Conservation (phyloP, 2,329 filamentous ascomycete genomes). For the Neoscytalidium dimidiatum region DNA sequence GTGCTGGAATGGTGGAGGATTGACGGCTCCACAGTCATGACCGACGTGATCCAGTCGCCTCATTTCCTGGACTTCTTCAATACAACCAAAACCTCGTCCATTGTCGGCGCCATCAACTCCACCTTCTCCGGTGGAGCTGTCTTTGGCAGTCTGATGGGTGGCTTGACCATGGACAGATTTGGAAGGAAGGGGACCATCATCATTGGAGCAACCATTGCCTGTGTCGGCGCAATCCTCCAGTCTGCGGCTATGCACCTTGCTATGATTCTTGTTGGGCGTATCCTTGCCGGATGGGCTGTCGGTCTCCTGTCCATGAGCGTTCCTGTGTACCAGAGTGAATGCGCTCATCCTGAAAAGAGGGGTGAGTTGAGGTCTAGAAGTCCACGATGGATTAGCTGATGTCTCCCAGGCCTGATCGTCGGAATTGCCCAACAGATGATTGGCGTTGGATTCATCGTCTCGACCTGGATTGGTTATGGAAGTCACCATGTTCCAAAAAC, state of each 20-base stretch:
- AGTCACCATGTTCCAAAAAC: constrained; percentile 36
- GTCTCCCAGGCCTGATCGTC: constrained; percentile 47
- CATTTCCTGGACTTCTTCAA: constrained; percentile 62
- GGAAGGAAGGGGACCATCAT: constrained; percentile 63
- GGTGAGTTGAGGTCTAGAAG: constrained; percentile 36
- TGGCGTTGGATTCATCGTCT: constrained; percentile 59
- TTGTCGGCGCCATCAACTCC: constrained; percentile 64
- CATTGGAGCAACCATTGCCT: constrained; percentile 59
- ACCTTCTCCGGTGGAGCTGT: constrained; percentile 63
- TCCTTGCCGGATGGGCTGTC: constrained; percentile 61
- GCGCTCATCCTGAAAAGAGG: constrained; percentile 59
- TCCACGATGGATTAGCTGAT: not conserved
- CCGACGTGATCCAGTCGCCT: constrained; percentile 56
- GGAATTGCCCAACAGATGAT: constrained; percentile 61
- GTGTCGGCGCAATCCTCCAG: constrained; percentile 62
- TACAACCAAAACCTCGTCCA: constrained; percentile 50
- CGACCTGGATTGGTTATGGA: constrained; percentile 55
- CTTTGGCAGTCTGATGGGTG: constrained; percentile 55
- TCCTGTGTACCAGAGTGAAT: constrained; percentile 65
- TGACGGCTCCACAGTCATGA: constrained; percentile 32
- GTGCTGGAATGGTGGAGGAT: constrained; percentile 24
- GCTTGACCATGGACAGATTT: constrained; percentile 62
- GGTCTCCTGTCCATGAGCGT: constrained; percentile 61
- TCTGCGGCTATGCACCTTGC: constrained; percentile 56
- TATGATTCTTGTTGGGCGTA: constrained; percentile 61